phyloP scores from a whole-genome alignment of 495 filamentous ascomycete species.

The Bacidia gigantensis region DNA sequence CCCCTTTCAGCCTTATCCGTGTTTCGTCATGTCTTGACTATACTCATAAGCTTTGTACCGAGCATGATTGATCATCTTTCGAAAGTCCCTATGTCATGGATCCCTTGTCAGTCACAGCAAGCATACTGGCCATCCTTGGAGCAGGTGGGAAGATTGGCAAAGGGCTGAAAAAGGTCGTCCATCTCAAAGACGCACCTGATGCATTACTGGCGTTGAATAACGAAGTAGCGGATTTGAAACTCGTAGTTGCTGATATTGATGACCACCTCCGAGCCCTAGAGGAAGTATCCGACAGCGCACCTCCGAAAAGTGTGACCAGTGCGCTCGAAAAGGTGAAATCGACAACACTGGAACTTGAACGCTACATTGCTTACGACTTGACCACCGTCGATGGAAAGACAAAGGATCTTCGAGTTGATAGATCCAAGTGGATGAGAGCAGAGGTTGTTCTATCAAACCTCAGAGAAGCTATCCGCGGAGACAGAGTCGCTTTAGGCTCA shows the following conservation, averaged over 20 bases:
- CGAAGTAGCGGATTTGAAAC: conserved; percentile 5
- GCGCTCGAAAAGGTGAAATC: conserved; percentile 1
- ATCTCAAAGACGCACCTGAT: conserved; percentile 1
- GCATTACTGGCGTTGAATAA: conserved; percentile 3
- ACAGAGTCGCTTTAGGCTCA: background rate
- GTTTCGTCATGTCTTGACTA: too few species aligned
- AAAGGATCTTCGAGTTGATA: background rate
- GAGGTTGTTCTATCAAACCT: background rate
- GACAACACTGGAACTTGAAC: conserved; percentile 2
- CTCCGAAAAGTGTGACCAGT: background rate
- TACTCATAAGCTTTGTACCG: too few species aligned
- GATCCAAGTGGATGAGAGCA: conserved; percentile 2
- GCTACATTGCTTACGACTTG: conserved; percentile 7
- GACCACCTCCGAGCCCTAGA: background rate
- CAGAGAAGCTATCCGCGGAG: background rate
- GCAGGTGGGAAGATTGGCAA: conserved; percentile 1
- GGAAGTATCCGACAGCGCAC: background rate
- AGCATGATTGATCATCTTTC: too few species aligned
- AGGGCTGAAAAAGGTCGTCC: background rate
- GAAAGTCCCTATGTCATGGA: conserved; percentile 8
- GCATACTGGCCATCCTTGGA: conserved; percentile 4
- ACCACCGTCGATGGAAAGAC: background rate
- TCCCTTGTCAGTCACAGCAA: conserved; percentile 6
- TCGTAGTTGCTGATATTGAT: conserved; percentile 2
- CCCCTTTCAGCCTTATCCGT: too few species aligned